Evolutionary conservation across 2,329 filamentous ascomycete species (phyloP).

Genomic region (Venturia oleaginea): DNA sequence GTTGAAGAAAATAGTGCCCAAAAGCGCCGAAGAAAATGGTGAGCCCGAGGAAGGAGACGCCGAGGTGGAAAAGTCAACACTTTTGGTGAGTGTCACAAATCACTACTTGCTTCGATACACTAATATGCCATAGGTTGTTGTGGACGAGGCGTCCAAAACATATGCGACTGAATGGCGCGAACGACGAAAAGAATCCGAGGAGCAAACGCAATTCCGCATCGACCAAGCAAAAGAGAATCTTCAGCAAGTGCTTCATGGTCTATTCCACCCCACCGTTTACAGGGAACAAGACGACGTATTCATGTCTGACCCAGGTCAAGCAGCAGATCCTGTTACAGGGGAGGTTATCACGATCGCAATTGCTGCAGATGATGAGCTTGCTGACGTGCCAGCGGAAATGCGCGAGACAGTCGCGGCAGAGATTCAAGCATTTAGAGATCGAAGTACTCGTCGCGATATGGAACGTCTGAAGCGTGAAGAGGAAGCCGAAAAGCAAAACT

Average conservation of each 20-base stretch:
- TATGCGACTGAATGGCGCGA: constrained; percentile 79
- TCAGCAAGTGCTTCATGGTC: constrained; percentile 56
- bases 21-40: constrained; percentile 26
- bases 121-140: constrained; percentile 40
- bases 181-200: constrained; percentile 53
- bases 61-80: constrained; percentile 56
- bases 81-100: constrained; percentile 47
- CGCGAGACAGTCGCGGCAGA: constrained; percentile 88
- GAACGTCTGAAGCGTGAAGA: constrained; percentile 84
- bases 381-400: constrained; percentile 94
- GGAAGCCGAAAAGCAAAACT: constrained; percentile 70
- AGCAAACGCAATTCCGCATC: constrained; percentile 56
- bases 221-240: constrained; percentile 62
- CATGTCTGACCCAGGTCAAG: constrained; percentile 54
- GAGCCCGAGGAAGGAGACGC: constrained; percentile 33
- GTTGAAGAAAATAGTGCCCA: constrained; percentile 52
- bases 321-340: constrained; percentile 45
- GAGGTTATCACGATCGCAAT: constrained; percentile 88
- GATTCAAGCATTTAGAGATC: constrained; percentile 87
- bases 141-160: constrained; percentile 74
- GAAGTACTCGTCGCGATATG: constrained; percentile 78
- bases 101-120: not conserved
- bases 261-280: constrained; percentile 54
- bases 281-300: constrained; percentile 54
- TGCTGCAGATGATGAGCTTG: constrained; percentile 74